Conservation (phyloP, 371 early-diverging fungal species). For the Mortierella sp. region DNA sequence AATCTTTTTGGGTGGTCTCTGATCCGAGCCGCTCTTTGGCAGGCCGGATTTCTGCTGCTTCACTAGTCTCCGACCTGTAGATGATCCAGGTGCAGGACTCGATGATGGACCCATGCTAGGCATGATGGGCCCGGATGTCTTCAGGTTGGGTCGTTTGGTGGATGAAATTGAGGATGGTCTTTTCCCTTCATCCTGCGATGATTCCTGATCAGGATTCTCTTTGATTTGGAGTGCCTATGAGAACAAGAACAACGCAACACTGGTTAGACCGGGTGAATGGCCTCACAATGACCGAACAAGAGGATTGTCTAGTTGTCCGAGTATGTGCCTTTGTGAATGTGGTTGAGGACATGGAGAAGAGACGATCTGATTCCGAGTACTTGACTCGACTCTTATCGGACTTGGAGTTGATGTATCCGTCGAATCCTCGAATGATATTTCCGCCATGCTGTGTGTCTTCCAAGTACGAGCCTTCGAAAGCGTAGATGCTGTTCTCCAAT, state of each 20-base stretch:
- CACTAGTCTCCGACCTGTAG: slow-evolving; percentile 29
- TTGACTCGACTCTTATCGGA: slow-evolving; percentile 68
- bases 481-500: slow-evolving; percentile 80
- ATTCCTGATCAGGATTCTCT: slow-evolving; percentile 65
- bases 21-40: slow-evolving; percentile 22
- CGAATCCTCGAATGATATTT: slow-evolving; percentile 87
- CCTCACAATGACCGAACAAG: no score
- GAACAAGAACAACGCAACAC: neutral
- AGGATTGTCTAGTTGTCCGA: no score
- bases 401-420: slow-evolving; percentile 71
- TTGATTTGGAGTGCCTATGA: slow-evolving; percentile 65
- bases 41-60: slow-evolving; percentile 44
- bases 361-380: slow-evolving; percentile 69
- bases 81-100: slow-evolving; percentile 4
- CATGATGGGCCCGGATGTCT: slow-evolving; percentile 20
- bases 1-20: slow-evolving; percentile 46
- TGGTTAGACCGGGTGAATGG: no score
- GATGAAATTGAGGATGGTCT: slow-evolving; percentile 22
- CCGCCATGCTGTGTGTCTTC: slow-evolving; percentile 85
- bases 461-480: slow-evolving; percentile 83
- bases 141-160: slow-evolving; percentile 38
- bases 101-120: slow-evolving; percentile 20
- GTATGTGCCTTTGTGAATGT: slow-evolving; percentile 69
- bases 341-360: slow-evolving; percentile 72
- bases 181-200: slow-evolving; percentile 63